A percentile compares a stretch with the other conserved stretches of the same genome.
phyloP scores from a whole-genome alignment of 1,139 yeast species.

The Arxiozyma bovina region DNA sequence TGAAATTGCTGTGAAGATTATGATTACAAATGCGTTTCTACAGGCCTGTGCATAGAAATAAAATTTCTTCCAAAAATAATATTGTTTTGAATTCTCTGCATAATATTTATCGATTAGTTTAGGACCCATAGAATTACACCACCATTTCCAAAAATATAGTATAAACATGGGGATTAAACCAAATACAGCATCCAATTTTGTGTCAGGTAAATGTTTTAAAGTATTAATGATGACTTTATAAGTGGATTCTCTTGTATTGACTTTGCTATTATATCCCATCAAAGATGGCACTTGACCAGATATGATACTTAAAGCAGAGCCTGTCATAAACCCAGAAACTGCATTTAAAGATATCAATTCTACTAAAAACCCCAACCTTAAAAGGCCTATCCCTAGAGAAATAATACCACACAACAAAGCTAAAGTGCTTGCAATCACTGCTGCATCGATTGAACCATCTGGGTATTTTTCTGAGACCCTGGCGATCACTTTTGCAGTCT shows the following conservation, averaged over 20 bases:
- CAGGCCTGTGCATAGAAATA: conserved; percentile 62
- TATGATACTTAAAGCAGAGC: conserved; percentile 78
- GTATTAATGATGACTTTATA: conserved; percentile 63
- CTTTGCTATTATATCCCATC: conserved; percentile 60
- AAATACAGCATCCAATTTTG: conserved; percentile 78
- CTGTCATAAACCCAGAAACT: conserved; percentile 91
- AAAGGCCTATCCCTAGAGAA: conserved; percentile 70
- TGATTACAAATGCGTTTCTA: conserved; percentile 73
- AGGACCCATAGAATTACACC: conserved; percentile 47
- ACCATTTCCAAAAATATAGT: conserved; percentile 59
- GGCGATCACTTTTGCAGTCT: conserved; percentile 70
- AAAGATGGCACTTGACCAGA: conserved; percentile 81
- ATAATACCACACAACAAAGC: conserved; percentile 80
- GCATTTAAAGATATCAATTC: conserved; percentile 90
- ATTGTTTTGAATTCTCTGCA: conserved; percentile 27
- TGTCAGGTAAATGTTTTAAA: conserved; percentile 58
- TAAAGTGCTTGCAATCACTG: conserved; percentile 70
- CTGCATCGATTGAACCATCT: conserved; percentile 36
- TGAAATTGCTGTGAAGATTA: conserved; percentile 67
- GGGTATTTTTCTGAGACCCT: conserved; percentile 43
- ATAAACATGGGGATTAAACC: conserved; percentile 68
- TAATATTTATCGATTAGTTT: conserved; percentile 40
- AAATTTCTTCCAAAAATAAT: conserved; percentile 35
- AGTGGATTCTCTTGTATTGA: conserved; percentile 66
- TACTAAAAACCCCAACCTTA: conserved; percentile 78